Percentiles rank a stretch among this genome's conserved stretches.
Evolutionary conservation across 768 basidiomycete species (phyloP).

Genomic region (Boletus vermiculosoides): DNA sequence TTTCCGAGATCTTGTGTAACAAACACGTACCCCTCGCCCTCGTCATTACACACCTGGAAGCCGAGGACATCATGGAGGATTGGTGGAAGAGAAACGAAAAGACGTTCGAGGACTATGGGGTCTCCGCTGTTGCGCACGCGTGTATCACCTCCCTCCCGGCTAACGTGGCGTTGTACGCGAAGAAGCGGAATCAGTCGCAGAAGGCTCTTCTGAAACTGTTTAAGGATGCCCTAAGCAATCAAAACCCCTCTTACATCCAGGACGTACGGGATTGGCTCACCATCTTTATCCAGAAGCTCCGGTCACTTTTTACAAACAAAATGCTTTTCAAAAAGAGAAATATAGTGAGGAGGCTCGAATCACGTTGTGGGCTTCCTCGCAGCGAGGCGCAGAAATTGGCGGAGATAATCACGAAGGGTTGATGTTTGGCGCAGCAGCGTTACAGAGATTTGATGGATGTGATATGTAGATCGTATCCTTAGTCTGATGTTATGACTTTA

Average conservation of each 20-base stretch:
- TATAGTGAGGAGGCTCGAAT: neutral
- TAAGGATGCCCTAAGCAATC: neutral
- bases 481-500: neutral
- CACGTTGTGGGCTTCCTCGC: neutral
- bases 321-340: neutral
- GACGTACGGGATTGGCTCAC: neutral
- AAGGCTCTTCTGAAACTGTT: neutral
- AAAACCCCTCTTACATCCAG: neutral
- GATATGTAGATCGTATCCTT: neutral
- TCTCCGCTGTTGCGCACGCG: neutral
- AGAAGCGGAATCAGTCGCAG: neutral
- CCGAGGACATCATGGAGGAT: neutral
- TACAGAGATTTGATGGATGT: neutral
- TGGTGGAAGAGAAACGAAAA: neutral
- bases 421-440: neutral
- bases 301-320: neutral
- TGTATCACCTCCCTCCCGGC: neutral
- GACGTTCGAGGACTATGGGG: neutral
- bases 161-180: neutral
- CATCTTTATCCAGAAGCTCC: neutral
- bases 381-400: neutral
- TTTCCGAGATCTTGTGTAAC: neutral
- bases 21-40: neutral
- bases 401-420: neutral
- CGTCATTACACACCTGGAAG: neutral